Evolutionary conservation across 1,284 basidiomycete genomes (phyloP).

Genomic region (Tilletia indica): DNA sequence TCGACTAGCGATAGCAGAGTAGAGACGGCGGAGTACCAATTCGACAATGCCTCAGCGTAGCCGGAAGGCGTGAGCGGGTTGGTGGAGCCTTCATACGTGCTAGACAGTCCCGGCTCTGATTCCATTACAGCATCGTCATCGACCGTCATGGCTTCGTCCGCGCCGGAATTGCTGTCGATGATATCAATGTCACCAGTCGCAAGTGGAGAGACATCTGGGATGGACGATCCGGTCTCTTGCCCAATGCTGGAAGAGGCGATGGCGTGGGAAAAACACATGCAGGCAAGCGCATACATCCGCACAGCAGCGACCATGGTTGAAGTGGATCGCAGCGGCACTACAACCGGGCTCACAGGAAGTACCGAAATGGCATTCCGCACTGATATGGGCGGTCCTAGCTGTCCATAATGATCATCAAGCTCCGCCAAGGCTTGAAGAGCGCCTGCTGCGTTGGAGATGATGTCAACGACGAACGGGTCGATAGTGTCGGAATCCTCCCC

Average conservation of each 20-base stretch:
- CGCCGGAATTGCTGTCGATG: neutral
- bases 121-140: constrained; percentile 4
- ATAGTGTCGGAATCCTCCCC: neutral
- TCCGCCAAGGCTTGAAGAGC: constrained; percentile 8
- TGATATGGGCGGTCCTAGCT: neutral
- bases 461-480: constrained; percentile 14
- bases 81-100: constrained; percentile 2
- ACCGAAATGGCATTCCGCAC: neutral
- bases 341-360: neutral
- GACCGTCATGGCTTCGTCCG: neutral
- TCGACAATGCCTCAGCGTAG: neutral
- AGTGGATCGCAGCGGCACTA: neutral
- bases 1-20: neutral
- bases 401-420: constrained; percentile 11
- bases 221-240: neutral
- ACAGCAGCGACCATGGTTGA: neutral
- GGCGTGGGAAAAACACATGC: constrained; percentile 1
- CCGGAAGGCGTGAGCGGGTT: constrained; percentile 3
- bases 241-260: neutral
- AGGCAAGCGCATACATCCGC: neutral
- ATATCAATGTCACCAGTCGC: too few relatives aligned
- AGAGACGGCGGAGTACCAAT: neutral
- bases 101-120: neutral
- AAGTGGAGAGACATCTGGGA: neutral
- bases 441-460: constrained; percentile 1